phyloP scores from a whole-genome alignment of 148 eudicot species.

The Diospyros lotus region DNA sequence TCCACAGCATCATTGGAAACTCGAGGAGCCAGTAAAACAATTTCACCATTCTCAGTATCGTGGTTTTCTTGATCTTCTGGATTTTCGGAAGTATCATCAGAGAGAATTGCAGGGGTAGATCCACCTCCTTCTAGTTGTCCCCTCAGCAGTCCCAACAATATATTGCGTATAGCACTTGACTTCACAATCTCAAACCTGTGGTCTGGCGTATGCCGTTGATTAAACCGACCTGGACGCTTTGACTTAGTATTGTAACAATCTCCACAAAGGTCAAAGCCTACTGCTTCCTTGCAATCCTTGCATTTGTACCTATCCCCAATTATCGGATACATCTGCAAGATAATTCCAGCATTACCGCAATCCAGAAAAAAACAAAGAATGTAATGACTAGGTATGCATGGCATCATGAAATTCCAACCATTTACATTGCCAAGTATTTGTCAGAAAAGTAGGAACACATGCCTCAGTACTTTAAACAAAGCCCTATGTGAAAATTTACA shows the following conservation, averaged over 20 bases:
- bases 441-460: not conserved
- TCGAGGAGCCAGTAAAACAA: constrained; percentile 7
- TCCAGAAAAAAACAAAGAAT: not conserved
- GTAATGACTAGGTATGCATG: not conserved
- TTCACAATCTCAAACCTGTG: constrained; percentile 47
- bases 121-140: constrained; percentile 24
- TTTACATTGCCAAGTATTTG: not conserved
- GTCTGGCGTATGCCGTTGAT: constrained; percentile 69
- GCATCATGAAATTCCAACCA: not conserved
- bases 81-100: constrained; percentile 25
- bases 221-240: constrained; percentile 75
- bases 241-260: constrained; percentile 58
- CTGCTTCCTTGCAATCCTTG: constrained; percentile 52
- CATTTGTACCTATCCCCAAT: constrained; percentile 71
- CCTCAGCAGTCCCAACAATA: constrained; percentile 26
- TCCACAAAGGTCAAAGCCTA: constrained; percentile 81
- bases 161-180: constrained; percentile 6
- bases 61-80: constrained; percentile 18
- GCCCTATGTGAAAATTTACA: not conserved
- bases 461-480: not conserved
- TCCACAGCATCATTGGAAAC: not conserved
- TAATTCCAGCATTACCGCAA: not conserved
- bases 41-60: constrained; percentile 8
- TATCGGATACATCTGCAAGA: constrained; percentile 62
- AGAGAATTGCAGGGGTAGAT: constrained; percentile 20